These are phyloP conservation scores for Pythium dissimile DNA, from an alignment of 352 stramenopile species.

Conservation along the genomic window DNA sequence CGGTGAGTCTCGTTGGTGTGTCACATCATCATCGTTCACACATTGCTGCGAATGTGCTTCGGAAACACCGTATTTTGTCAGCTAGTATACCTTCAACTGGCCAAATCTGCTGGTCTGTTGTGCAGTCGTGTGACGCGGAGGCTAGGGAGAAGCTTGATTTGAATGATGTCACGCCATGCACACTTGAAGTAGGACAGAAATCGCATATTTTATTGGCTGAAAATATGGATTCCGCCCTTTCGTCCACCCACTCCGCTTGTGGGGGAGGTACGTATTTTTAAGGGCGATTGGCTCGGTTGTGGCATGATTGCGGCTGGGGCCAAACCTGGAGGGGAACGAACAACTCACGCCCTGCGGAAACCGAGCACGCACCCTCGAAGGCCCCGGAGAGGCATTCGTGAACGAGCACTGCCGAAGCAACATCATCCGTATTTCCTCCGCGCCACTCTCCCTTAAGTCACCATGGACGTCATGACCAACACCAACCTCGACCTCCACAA, in stretches of 20 bases:
- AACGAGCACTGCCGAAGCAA: constrained; percentile 8
- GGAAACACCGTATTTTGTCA: constrained; percentile 16
- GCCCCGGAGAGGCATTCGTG: constrained; percentile 8
- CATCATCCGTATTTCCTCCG: neutral
- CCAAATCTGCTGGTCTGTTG: constrained; percentile 1
- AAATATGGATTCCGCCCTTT: constrained; percentile 9
- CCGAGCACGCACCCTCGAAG: neutral
- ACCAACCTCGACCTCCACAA: constrained; percentile 39
- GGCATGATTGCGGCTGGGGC: constrained; percentile 5
- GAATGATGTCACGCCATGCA: constrained; percentile 22
- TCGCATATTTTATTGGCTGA: constrained; percentile 8
- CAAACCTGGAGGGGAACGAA: neutral
- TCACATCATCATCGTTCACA: neutral
- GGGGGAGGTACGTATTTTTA: constrained; percentile 15
- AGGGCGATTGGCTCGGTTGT: constrained; percentile 7
- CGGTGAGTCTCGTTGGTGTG: neutral
- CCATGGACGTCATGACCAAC: constrained; percentile 14
- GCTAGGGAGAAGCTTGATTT: neutral
- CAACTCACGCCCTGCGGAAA: neutral
- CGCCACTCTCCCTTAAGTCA: neutral
- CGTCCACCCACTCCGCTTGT: constrained; percentile 12
- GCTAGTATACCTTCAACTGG: neutral
- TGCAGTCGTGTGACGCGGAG: constrained; percentile 20
- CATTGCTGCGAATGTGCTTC: neutral
- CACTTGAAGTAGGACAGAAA: constrained; percentile 19